phyloP scores from a whole-genome alignment of 371 early-diverging fungal genomes.

The Mortierella sp. region DNA sequence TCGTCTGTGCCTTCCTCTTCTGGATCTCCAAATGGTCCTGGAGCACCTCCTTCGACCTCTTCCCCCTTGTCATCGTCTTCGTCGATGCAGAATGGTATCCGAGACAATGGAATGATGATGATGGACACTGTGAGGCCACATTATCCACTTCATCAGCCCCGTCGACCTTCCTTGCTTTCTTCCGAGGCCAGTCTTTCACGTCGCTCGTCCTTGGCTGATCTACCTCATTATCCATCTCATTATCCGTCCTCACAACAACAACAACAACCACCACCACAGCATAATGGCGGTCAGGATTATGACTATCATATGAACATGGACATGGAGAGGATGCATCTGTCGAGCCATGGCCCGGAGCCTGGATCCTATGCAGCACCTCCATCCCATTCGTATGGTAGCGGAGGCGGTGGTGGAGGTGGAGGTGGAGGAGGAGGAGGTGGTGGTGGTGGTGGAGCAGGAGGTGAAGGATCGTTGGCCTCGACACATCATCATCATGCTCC shows the following conservation, averaged over 20 bases:
- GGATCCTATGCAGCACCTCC: conserved; percentile 25
- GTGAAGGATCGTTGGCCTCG: no score
- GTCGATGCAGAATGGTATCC: neutral
- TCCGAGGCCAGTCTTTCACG: conserved; percentile 27
- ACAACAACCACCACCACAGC: conserved; percentile 4
- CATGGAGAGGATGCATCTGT: conserved; percentile 45
- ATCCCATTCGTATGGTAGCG: no score
- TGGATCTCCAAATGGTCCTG: conserved; percentile 1
- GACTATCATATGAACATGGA: conserved; percentile 42
- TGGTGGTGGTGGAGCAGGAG: no score
- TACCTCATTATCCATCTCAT: conserved; percentile 17
- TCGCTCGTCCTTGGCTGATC: conserved; percentile 37
- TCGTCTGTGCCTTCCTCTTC: conserved; percentile 5
- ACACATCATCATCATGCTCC: no score
- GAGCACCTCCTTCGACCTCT: conserved; percentile 1
- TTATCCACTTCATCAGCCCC: conserved; percentile 42
- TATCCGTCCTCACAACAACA: conserved; percentile 6
- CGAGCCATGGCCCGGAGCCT: conserved; percentile 32
- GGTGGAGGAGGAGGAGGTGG: no score
- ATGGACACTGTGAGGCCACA: conserved; percentile 40
- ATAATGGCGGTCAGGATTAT: conserved; percentile 25
- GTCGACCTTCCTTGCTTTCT: conserved; percentile 36
- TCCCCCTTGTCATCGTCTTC: neutral
- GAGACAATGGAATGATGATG: neutral
- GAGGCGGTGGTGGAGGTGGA: no score